Evolutionary conservation across 2,329 filamentous ascomycete genomes (phyloP).

Genomic region (Paraphaeosphaeria minitans): DNA sequence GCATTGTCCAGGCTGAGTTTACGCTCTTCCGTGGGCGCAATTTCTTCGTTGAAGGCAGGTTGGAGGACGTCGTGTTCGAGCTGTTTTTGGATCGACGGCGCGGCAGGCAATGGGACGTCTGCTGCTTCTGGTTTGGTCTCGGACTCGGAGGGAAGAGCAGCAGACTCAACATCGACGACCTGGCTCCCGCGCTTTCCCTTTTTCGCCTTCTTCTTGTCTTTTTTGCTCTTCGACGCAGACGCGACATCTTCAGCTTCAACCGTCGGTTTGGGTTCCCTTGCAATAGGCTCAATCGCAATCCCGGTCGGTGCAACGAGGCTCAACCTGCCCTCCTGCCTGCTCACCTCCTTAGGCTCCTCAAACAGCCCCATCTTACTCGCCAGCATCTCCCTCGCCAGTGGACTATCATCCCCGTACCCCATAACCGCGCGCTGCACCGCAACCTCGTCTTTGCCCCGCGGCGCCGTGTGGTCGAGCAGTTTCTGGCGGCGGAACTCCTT

Average conservation of each 20-base stretch:
- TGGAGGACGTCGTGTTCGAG: constrained; percentile 28
- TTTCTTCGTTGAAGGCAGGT: constrained; percentile 22
- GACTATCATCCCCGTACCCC: constrained; percentile 6
- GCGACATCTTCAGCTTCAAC: constrained; percentile 14
- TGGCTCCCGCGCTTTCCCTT: constrained; percentile 34
- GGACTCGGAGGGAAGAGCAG: constrained; percentile 10
- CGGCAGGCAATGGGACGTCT: constrained; percentile 5
- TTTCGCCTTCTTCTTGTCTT: constrained; percentile 37
- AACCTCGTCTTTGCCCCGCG: constrained; percentile 16
- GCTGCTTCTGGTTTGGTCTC: background rate
- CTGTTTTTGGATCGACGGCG: constrained; percentile 14
- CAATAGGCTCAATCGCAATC: constrained; percentile 5
- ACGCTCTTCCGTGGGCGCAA: constrained; percentile 8
- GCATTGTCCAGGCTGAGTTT: constrained; percentile 18
- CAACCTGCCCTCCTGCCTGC: background rate
- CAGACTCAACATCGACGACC: constrained; percentile 20
- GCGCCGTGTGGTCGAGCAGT: constrained; percentile 33
- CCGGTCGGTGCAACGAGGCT: background rate
- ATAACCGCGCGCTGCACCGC: constrained; percentile 23
- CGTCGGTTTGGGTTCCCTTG: background rate
- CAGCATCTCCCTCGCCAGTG: constrained; percentile 3
- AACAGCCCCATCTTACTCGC: constrained; percentile 10
- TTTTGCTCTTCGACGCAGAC: constrained; percentile 31
- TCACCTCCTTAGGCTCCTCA: background rate
- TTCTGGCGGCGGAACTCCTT: constrained; percentile 36